phyloP scores from a whole-genome alignment of 495 filamentous ascomycete species.

The Lentithecium fluviatile region DNA sequence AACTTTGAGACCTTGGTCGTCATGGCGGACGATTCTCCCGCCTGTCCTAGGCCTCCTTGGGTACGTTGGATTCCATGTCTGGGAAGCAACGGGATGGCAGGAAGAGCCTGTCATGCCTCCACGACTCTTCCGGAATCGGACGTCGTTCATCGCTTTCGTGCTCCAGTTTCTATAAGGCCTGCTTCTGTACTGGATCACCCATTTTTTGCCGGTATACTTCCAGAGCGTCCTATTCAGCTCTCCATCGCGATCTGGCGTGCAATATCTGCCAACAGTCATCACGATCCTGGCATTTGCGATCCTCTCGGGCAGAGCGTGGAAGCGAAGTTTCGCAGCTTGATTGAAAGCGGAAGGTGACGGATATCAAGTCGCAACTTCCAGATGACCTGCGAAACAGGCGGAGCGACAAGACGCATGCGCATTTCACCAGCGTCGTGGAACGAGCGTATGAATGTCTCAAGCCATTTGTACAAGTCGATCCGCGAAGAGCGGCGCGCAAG shows the following conservation, averaged over 20 bases:
- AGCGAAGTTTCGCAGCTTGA: no score
- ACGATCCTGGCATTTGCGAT: conserved; percentile 50
- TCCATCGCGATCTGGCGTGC: conserved; percentile 56
- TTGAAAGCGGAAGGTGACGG: no score
- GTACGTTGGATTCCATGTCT: not conserved
- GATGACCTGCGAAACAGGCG: no score
- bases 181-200: conserved; percentile 53
- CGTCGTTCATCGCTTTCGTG: conserved; percentile 45
- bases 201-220: conserved; percentile 64
- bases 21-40: not conserved
- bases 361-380: no score
- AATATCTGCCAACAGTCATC: conserved; percentile 57
- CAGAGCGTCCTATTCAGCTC: conserved; percentile 54
- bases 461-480: no score
- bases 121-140: conserved; percentile 51
- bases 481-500: no score
- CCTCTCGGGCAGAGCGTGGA: no score
- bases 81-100: not conserved
- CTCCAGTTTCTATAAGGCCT: conserved; percentile 53
- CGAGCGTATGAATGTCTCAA: no score
- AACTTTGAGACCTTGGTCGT: not conserved
- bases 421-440: no score
- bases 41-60: conserved; percentile 5
- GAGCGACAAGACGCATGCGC: no score
- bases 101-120: conserved; percentile 25